These are phyloP conservation scores for Wallemia hederae DNA, from an alignment of 1,284 basidiomycete genomes.

Conservation along the genomic window DNA sequence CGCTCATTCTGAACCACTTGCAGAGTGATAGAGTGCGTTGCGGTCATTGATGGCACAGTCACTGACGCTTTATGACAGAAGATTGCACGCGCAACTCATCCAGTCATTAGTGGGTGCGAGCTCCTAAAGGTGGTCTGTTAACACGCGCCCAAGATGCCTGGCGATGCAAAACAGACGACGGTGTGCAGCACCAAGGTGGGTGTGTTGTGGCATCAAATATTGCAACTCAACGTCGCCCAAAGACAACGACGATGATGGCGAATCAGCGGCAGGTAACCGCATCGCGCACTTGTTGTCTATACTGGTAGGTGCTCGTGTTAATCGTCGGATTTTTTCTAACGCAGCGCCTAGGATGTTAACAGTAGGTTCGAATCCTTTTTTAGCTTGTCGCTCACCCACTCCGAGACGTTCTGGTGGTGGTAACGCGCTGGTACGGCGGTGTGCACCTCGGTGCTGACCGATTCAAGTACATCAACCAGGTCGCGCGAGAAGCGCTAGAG, in stretches of 20 bases:
- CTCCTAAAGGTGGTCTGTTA: not conserved
- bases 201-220: not conserved
- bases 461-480: slow-evolving; percentile 27
- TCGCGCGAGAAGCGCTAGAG: slow-evolving; percentile 50
- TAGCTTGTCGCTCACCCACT: slow-evolving; percentile 7
- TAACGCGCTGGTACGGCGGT: slow-evolving; percentile 20
- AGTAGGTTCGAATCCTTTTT: not conserved
- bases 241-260: slow-evolving; percentile 86
- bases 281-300: slow-evolving; percentile 66
- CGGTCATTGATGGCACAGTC: not conserved
- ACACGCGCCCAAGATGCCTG: slow-evolving; percentile 29
- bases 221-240: not conserved
- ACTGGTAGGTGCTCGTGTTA: slow-evolving; percentile 23
- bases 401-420: slow-evolving; percentile 47
- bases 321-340: slow-evolving; percentile 16
- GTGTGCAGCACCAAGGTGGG: slow-evolving; percentile 38
- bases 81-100: slow-evolving; percentile 40
- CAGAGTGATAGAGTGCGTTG: slow-evolving; percentile 27
- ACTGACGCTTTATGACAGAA: slow-evolving; percentile 7
- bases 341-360: not conserved
- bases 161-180: slow-evolving; percentile 34
- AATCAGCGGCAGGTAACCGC: slow-evolving; percentile 61
- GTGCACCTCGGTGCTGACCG: slow-evolving; percentile 57
- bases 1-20: slow-evolving; percentile 36
- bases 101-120: slow-evolving; percentile 28